Conservation (phyloP, 2,329 filamentous ascomycete genomes). For the Claviceps sp. region DNA sequence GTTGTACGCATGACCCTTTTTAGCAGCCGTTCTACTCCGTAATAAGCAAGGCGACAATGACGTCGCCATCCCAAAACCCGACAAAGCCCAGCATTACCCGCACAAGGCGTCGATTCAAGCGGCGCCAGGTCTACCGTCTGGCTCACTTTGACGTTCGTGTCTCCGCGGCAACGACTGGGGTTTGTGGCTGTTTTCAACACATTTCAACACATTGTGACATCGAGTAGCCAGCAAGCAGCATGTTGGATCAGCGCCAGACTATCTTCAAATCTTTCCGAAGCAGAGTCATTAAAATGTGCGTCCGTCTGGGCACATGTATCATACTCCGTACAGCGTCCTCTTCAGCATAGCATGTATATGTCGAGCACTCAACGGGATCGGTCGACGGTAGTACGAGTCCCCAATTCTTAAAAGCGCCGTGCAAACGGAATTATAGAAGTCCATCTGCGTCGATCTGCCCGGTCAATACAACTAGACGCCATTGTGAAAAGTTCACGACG, state of each 20-base stretch:
- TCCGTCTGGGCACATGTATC: too few species aligned
- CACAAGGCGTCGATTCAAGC: too few species aligned
- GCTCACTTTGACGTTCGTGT: too few species aligned
- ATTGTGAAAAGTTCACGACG: constrained; percentile 25
- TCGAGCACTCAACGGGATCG: constrained; percentile 53
- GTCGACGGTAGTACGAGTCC: constrained; percentile 40
- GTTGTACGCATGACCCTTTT: constrained; percentile 1
- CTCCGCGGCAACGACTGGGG: too few species aligned
- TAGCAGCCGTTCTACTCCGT: not conserved
- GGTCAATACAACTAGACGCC: constrained; percentile 43
- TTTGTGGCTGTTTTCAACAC: too few species aligned
- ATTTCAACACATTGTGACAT: too few species aligned
- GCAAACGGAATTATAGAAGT: constrained; percentile 14
- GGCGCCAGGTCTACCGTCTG: too few species aligned
- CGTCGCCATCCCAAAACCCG: not conserved
- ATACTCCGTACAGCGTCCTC: not conserved
- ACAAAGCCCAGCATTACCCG: not conserved
- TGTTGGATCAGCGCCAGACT: too few species aligned
- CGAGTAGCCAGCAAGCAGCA: too few species aligned
- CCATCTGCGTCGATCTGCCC: constrained; percentile 37
- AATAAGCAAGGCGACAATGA: not conserved
- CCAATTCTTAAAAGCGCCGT: constrained; percentile 53
- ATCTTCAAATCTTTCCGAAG: too few species aligned
- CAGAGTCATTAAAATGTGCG: too few species aligned
- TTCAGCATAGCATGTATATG: constrained; percentile 20